Base-by-base conservation (phyloP, 345 rosid species). In the Gossypium arboreum region DNA sequence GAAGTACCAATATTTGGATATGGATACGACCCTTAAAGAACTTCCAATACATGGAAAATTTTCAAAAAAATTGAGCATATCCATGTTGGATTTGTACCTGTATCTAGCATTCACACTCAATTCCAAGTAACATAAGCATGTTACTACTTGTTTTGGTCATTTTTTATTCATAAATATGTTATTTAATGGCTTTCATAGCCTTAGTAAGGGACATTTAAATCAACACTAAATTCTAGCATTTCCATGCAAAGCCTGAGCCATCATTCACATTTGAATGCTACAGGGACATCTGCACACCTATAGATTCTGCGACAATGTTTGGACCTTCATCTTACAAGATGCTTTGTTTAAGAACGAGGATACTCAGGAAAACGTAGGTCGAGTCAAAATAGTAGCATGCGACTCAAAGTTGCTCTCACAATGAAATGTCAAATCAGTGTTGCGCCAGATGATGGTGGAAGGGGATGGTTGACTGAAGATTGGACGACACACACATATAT, bases 211-310 rank as follows among this genome's bases (percentile, higher is more conserved):
- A n/a, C 7, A 12, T 70, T 34, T 22, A 52, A 17, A 70, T 70
- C 73, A 17, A 17, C 27, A 16, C 1, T n/a, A 20, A 18, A 1
- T 0, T 41, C 51, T 11, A 7, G 52, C 64, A 56, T 71, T 71
- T 18, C 52, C 17, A 41, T 8, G 29, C 64, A 72, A 41, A 39
- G 17, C 20, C 12, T 57, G 47, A 10, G 16, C 2, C 3, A 8
- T 29, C 29, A 50, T 50, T 73, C 2, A n/a, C 3, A 60, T 61
- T 50, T 50, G 69, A 73, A 48, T 2, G 1, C 22, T 60, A 27
- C 90, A 93, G 99, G 99, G 99, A 54, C 99, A 96, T 83, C 85
- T 96, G 76, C 99, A 96, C 86, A 96, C 98, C 18, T 96, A 93
- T 82, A 89, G 99, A 84, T 96, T 93, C 88, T 96, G 99, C 75